A percentile compares a stretch with the other conserved stretches of the same genome.
These are phyloP conservation scores for Glaciozyma antarctica DNA, from an alignment of 768 basidiomycete genomes.

Conservation along the genomic window DNA sequence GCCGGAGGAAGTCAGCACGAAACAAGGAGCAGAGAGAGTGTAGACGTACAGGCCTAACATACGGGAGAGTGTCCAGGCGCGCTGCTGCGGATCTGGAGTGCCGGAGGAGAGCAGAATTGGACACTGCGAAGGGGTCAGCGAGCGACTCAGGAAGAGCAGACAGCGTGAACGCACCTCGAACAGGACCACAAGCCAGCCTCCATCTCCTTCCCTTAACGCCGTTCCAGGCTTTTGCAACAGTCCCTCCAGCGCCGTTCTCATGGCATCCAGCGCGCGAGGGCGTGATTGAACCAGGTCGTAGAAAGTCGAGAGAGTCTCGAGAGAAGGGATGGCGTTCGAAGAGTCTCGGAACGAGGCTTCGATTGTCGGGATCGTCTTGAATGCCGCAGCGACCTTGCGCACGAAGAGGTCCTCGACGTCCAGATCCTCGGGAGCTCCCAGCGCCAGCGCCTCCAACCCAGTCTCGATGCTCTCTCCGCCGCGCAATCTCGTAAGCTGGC, in stretches of 20 bases:
- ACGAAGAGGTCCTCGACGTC: not conserved
- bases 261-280: not conserved
- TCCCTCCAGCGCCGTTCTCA: not conserved
- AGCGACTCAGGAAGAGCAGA: not conserved
- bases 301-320: not conserved
- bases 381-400: not conserved
- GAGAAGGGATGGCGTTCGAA: not conserved
- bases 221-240: conserved; percentile 9
- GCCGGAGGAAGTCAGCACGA: not conserved
- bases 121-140: not conserved
- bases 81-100: not conserved
- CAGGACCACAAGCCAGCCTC: conserved; percentile 12
- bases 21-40: not conserved
- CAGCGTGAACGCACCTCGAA: not conserved
- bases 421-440: not conserved
- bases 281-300: conserved; percentile 1
- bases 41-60: not conserved
- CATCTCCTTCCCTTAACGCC: not conserved
- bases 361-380: not conserved
- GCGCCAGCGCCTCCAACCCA: not conserved
- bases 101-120: not conserved
- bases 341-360: not conserved
- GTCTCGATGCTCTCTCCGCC: no score
- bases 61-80: not conserved
- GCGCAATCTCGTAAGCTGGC: no score